phyloP scores from a whole-genome alignment of 2,329 filamentous ascomycete species.

The Xylaria sp. region DNA sequence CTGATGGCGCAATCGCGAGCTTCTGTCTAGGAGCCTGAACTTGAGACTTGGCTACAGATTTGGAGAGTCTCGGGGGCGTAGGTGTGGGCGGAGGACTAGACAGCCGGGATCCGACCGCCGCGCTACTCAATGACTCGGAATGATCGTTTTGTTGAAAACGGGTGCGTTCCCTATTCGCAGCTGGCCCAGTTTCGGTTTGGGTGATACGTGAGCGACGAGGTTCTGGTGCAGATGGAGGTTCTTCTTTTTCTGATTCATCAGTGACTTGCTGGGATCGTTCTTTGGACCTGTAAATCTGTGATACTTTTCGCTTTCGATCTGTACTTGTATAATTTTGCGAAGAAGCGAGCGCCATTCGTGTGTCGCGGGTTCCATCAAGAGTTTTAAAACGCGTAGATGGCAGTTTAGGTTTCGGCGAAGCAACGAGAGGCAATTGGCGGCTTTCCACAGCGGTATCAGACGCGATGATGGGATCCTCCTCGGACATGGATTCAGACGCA shows the following conservation, averaged over 20 bases:
- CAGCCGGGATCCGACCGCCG: constrained; percentile 37
- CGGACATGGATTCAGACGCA: constrained; percentile 44
- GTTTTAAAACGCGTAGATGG: constrained; percentile 32
- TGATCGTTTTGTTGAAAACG: constrained; percentile 31
- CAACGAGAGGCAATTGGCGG: constrained; percentile 35
- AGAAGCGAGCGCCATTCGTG: constrained; percentile 27
- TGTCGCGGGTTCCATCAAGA: constrained; percentile 28
- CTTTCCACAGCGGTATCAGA: constrained; percentile 38
- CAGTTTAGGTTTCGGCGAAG: constrained; percentile 39
- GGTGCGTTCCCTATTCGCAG: constrained; percentile 33
- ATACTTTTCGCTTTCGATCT: constrained; percentile 48
- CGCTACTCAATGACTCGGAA: constrained; percentile 41
- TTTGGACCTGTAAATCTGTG: constrained; percentile 44
- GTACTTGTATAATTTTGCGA: constrained; percentile 31
- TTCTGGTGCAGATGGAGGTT: constrained; percentile 32
- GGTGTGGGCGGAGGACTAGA: constrained; percentile 49
- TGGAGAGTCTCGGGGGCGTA: constrained; percentile 35
- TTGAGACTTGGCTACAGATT: constrained; percentile 6
- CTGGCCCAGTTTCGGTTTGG: constrained; percentile 28
- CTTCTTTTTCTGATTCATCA: constrained; percentile 33
- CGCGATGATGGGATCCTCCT: constrained; percentile 44
- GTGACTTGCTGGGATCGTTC: constrained; percentile 37
- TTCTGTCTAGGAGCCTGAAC: constrained; percentile 13
- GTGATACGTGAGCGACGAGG: constrained; percentile 42
- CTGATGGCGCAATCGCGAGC: constrained; percentile 11